A percentile compares a stretch with the other conserved stretches of the same genome.
Conservation (phyloP, 352 stramenopile genomes). For the Phytophthora agathidicida region DNA sequence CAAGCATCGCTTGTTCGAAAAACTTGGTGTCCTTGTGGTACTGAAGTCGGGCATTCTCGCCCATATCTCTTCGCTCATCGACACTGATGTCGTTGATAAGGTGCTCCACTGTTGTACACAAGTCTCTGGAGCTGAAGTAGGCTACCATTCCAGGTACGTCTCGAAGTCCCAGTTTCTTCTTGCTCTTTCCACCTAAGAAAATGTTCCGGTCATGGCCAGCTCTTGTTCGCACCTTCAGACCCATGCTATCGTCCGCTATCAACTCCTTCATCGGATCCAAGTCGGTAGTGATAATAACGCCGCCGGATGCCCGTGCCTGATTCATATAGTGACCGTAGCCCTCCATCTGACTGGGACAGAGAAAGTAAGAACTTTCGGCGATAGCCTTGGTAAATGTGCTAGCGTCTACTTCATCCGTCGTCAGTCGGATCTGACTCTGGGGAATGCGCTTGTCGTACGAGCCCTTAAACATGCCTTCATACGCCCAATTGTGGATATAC, state of each 20-base stretch:
- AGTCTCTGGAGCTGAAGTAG: slow-evolving; percentile 33
- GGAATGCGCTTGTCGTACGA: slow-evolving; percentile 37
- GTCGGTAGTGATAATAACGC: slow-evolving; percentile 57
- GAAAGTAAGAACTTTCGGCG: slow-evolving; percentile 51
- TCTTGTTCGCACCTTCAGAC: slow-evolving; percentile 27
- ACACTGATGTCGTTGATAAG: slow-evolving; percentile 39
- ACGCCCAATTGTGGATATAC: slow-evolving; percentile 50
- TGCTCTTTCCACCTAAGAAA: slow-evolving; percentile 47
- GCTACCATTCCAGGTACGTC: slow-evolving; percentile 47
- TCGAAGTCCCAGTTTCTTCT: slow-evolving; percentile 30
- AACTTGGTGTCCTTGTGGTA: slow-evolving; percentile 68
- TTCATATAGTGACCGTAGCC: slow-evolving; percentile 79
- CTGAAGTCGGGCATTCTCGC: slow-evolving; percentile 40
- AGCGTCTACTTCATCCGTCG: slow-evolving; percentile 37
- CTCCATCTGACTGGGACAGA: slow-evolving; percentile 70
- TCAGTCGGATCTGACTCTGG: slow-evolving; percentile 38
- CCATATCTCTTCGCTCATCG: slow-evolving; percentile 39
- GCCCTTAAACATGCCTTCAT: slow-evolving; percentile 44
- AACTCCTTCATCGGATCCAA: slow-evolving; percentile 67
- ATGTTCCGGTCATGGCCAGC: slow-evolving; percentile 37
- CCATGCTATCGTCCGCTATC: slow-evolving; percentile 43
- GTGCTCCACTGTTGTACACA: slow-evolving; percentile 51
- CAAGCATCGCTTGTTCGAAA: slow-evolving; percentile 50
- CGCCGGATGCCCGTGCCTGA: slow-evolving; percentile 56
- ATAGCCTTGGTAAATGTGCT: slow-evolving; percentile 46